phyloP scores from a whole-genome alignment of 805 yeast genomes.

The Phaffomyces antillensis region DNA sequence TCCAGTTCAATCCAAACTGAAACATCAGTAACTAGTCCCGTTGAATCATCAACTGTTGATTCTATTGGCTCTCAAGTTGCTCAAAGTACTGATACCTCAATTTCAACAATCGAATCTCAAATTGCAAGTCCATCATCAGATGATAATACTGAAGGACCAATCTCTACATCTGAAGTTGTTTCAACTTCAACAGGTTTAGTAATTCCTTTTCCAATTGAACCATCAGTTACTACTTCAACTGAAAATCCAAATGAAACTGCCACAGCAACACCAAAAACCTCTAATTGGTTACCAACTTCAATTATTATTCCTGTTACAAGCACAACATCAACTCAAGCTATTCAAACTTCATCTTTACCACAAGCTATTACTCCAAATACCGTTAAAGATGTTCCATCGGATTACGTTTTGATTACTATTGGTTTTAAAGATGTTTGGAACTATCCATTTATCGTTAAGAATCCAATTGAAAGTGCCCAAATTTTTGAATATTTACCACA shows the following conservation, averaged over 20 bases:
- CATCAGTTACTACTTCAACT: not conserved
- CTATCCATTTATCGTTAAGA: conserved; percentile 73
- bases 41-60: not conserved
- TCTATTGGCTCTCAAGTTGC: not conserved
- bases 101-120: no score
- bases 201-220: not conserved
- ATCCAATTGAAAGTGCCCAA: conserved; percentile 74
- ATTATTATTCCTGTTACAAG: conserved; percentile 31
- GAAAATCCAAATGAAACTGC: not conserved
- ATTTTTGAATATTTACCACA: conserved; percentile 79
- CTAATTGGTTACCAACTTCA: conserved; percentile 38
- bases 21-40: not conserved
- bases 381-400: conserved; percentile 34
- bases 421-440: conserved; percentile 77
- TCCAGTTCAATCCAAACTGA: not conserved
- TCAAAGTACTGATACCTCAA: not conserved
- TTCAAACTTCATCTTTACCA: conserved; percentile 53
- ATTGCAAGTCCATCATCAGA: no score
- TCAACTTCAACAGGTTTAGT: not conserved
- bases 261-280: conserved; percentile 9
- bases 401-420: conserved; percentile 54
- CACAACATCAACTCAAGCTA: conserved; percentile 16
- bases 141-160: not conserved
- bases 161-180: not conserved
- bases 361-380: conserved; percentile 68